Conservation (phyloP, 805 yeast genomes). For the Candida sphagnicola region DNA sequence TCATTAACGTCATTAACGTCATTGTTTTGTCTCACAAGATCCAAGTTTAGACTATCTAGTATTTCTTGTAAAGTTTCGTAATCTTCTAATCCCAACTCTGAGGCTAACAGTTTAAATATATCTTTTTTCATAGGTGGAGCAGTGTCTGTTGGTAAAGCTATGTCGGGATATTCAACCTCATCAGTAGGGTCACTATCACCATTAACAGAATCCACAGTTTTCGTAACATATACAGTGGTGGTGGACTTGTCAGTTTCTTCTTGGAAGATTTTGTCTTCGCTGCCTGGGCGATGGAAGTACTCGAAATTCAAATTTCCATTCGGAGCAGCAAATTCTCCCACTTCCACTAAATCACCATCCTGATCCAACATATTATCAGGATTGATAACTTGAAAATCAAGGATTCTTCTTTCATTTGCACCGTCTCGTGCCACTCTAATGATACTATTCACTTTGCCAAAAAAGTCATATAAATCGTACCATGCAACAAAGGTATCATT, state of each 20-base stretch:
- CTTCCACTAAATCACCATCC: slow-evolving; percentile 23
- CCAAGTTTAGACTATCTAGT: slow-evolving; percentile 1
- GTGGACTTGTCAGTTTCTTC: neutral
- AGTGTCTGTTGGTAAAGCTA: neutral
- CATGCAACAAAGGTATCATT: slow-evolving; percentile 28
- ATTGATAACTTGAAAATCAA: slow-evolving; percentile 22
- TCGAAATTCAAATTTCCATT: slow-evolving; percentile 26
- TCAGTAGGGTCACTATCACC: neutral
- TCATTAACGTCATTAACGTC: neutral
- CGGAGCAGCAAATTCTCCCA: slow-evolving; percentile 20
- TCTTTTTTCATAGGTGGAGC: neutral
- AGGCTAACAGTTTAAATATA: slow-evolving; percentile 1
- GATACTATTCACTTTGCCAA: slow-evolving; percentile 26
- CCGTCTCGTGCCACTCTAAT: slow-evolving; percentile 24
- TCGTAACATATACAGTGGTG: slow-evolving; percentile 1
- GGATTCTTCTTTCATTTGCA: slow-evolving; percentile 5
- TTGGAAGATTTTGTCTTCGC: neutral
- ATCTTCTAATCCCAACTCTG: slow-evolving; percentile 4
- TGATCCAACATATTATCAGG: slow-evolving; percentile 28
- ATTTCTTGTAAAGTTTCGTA: neutral
- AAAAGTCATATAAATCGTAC: slow-evolving; percentile 33
- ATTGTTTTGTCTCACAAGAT: slow-evolving; percentile 1
- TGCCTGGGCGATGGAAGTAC: slow-evolving; percentile 8
- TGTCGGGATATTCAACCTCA: neutral
- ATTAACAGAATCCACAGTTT: neutral